phyloP scores from a whole-genome alignment of 148 eudicot species.

The Rhododendron williamsianum region DNA sequence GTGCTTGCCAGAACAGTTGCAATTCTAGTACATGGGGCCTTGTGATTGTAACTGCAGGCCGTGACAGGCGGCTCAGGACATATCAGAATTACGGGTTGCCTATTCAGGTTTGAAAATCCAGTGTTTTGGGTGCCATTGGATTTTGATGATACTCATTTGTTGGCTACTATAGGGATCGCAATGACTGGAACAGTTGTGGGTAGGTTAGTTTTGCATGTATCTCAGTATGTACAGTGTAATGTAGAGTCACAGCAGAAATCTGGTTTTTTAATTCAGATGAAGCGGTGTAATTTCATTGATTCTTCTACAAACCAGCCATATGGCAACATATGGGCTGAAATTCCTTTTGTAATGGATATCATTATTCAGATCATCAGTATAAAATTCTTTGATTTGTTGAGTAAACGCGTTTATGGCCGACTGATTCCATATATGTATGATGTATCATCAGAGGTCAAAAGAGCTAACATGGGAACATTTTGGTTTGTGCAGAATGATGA shows the following conservation, averaged over 20 bases:
- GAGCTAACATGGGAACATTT: not conserved
- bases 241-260: not conserved
- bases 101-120: conserved; percentile 24
- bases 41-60: conserved; percentile 69
- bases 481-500: not conserved
- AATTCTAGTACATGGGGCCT: conserved; percentile 64
- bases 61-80: conserved; percentile 57
- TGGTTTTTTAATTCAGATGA: not conserved
- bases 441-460: not conserved
- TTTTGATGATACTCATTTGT: not conserved
- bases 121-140: not conserved
- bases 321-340: not conserved
- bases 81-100: conserved; percentile 76
- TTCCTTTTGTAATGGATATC: conserved; percentile 3
- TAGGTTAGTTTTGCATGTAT: not conserved
- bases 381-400: conserved; percentile 12
- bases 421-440: not conserved
- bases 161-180: not conserved
- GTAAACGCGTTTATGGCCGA: not conserved
- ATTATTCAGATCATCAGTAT: not conserved
- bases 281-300: not conserved
- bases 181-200: not conserved
- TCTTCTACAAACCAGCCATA: not conserved
- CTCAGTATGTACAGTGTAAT: not conserved
- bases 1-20: conserved; percentile 36